Evolutionary conservation across 805 yeast species (phyloP), one percentile per base, ranked within the genome.

Genomic region (Yamadazyma akitaensis): DNA sequence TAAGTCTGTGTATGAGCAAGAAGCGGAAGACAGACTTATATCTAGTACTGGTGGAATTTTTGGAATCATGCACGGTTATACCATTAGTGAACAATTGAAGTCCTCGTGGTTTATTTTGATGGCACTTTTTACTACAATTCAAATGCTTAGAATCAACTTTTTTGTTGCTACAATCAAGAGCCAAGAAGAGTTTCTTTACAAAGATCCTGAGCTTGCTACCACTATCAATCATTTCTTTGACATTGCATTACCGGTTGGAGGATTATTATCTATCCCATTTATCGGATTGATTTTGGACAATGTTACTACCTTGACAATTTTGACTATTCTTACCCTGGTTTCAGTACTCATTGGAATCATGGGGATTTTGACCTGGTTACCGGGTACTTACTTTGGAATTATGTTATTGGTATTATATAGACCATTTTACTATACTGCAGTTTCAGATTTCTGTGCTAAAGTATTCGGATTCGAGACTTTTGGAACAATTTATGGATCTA

Each of bases 401-500:
- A 55, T 81, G 1, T 53, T 86, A 26, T 69, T 91, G 53, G 97
- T 89, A 10, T 72, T 87, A 1, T 90, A 87, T 65, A 77, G 98
- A 63, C 97, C 98, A 10, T 87, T 91, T 60, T 90, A 87, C 60
- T 92, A 91, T 65, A 91, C 98, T 1, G 88, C 95, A 1, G 88
- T 90, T 6, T 86, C 96, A 1, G 97, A 92, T 64, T 89, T 84
- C 63, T 80, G 90, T 58, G 95, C 96, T 25, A 91, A 91, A 62
- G 92, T 91, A 28, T 91, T 92, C 68, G 98, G 98, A 0, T 90
- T 86, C 64, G 84, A 81, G 46, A 89, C 95, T 1, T 91, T 92
- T 66, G 97, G 97, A 32, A 86, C 90, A 1, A 84, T 92, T 6
- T 92, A 92, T 60, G 98, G 98, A 0, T 67, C 91, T 16, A 75